Percentiles rank a stretch among this genome's conserved stretches.
These are phyloP conservation scores for Candida odintsovae DNA, from an alignment of 805 yeast species.

Conservation along the genomic window DNA sequence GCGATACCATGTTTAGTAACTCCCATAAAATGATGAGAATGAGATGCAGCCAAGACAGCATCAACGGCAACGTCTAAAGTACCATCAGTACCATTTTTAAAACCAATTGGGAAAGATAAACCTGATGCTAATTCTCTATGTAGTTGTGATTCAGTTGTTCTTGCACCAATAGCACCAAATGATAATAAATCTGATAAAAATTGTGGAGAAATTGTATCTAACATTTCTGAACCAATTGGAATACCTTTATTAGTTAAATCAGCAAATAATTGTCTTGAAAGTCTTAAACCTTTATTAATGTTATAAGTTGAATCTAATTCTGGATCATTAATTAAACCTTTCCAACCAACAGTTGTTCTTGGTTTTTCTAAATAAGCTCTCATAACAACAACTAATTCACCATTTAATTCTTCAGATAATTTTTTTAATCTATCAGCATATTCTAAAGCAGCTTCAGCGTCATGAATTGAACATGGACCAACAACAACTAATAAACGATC, in stretches of 20 bases:
- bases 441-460: constrained; percentile 81
- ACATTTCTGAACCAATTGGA: constrained; percentile 97
- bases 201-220: constrained; percentile 97
- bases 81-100: constrained; percentile 98
- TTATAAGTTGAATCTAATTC: constrained; percentile 88
- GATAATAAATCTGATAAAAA: constrained; percentile 85
- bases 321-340: constrained; percentile 96
- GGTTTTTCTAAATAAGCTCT: constrained; percentile 98
- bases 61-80: constrained; percentile 87
- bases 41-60: constrained; percentile 88
- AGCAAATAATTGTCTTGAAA: constrained; percentile 78
- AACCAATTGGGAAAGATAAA: constrained; percentile 96
- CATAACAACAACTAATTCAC: constrained; percentile 83
- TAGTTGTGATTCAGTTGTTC: constrained; percentile 97
- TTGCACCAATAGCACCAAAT: constrained; percentile 97
- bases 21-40: constrained; percentile 92
- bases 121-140: constrained; percentile 98
- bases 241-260: constrained; percentile 73
- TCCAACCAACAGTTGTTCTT: constrained; percentile 99
- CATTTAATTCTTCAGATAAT: constrained; percentile 62
- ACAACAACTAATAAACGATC: constrained; percentile 85
- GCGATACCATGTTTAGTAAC: constrained; percentile 97
- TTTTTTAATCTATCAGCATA: constrained; percentile 68
- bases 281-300: constrained; percentile 89
- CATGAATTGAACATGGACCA: constrained; percentile 98